Base-by-base conservation (phyloP, 441 rosid genomes). In the Adansonia grandidieri region DNA sequence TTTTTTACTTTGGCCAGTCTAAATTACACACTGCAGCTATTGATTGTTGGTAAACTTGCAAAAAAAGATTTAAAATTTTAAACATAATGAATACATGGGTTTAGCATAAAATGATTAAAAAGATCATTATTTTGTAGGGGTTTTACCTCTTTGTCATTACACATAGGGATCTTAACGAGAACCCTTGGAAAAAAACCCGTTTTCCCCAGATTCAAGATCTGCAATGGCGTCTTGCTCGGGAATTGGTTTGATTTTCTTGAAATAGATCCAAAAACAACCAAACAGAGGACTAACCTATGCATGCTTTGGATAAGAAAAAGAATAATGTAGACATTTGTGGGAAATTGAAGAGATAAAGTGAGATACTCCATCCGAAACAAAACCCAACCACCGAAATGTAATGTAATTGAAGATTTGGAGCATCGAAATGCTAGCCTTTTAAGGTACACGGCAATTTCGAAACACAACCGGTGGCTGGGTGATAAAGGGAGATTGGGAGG, bases 111-210 rank as follows among this genome's bases (percentile, higher is more conserved):
- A 19, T 15, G 47, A 44, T 1, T 0, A 7, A 40, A 51, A 5
- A 65, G 4, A 15, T 0, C 14, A 19, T 1, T 17, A 2, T 19
- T 74, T 19, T 22, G 5, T 37, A 37, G 53, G 5, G 17, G 2
- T 5, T 51, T 66, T 86, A 93, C 98, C 98, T 95, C 98, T 80
- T 86, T 92, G 69, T 95, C 98, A 44, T 95, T 95, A 62, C 98
- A 93, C 98, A 95, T 95, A 60, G 98, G 98, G 81, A 95, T 95
- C 86, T 95, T 98, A 60, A 95, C 89, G 53, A 95, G 96, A 68
- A 95, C 95, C 98, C 89, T 92, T 0, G 98, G 98, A 73, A 88
- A 91, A 73, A 67, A 82, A 24, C 91, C 91, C 32, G 37, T 77
- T 62, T 20, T 88, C 87, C 4, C 94, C 96, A 42, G 91, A 80